These are phyloP conservation scores for Cajanus cajan DNA, from an alignment of 306 rosid species.

Conservation along the genomic window DNA sequence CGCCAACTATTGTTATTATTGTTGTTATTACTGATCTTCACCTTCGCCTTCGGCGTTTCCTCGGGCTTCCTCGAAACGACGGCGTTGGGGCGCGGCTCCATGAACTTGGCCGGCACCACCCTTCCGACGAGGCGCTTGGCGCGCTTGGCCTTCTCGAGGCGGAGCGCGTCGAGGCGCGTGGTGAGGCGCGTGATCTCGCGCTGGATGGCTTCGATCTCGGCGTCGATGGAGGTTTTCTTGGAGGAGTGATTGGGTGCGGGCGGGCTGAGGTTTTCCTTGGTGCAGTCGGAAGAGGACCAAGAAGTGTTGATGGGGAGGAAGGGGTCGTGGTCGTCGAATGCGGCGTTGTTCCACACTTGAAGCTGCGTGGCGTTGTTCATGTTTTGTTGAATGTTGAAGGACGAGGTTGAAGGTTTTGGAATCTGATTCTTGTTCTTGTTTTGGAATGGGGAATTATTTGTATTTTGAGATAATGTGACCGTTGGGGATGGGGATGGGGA, in stretches of 20 bases:
- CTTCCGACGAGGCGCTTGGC: background rate
- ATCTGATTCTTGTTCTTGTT: background rate
- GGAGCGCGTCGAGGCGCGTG: slow-evolving; percentile 18
- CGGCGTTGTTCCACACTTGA: slow-evolving; percentile 41
- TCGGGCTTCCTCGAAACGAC: background rate
- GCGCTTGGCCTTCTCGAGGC: slow-evolving; percentile 17
- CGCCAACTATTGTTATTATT: slow-evolving; percentile 19
- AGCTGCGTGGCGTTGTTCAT: slow-evolving; percentile 14
- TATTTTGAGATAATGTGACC: slow-evolving; percentile 24
- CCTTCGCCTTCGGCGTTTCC: slow-evolving; percentile 34
- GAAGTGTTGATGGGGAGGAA: slow-evolving; percentile 17
- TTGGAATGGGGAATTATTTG: slow-evolving; percentile 20
- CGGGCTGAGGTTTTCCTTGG: slow-evolving; percentile 37
- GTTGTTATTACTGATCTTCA: background rate
- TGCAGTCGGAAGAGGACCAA: slow-evolving; percentile 34
- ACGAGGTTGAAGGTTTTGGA: background rate
- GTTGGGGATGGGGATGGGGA: background rate
- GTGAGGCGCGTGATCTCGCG: slow-evolving; percentile 29
- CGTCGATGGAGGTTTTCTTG: slow-evolving; percentile 2
- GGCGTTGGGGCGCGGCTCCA: slow-evolving; percentile 46
- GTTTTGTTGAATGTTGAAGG: no score
- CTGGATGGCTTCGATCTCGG: slow-evolving; percentile 24
- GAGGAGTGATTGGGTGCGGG: background rate
- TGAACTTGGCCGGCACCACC: slow-evolving; percentile 24
- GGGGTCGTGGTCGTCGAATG: slow-evolving; percentile 17